phyloP scores from a whole-genome alignment of 208 protist genomes.

The Trypanosoma cruzi region DNA sequence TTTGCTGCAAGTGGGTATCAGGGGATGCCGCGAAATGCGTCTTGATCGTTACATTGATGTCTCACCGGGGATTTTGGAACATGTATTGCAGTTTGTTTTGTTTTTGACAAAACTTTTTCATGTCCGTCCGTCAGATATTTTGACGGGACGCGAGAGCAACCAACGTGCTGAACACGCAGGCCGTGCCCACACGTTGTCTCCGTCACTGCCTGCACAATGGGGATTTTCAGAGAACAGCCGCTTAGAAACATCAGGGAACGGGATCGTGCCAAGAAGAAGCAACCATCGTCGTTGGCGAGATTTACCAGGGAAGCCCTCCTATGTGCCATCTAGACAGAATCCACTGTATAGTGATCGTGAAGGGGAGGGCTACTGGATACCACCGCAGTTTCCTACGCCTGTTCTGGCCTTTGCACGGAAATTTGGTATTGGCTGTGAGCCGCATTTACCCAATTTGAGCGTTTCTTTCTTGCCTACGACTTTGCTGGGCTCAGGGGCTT shows the following conservation, averaged over 20 bases:
- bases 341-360: conserved; percentile 32
- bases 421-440: conserved; percentile 63
- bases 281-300: conserved; percentile 35
- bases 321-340: conserved; percentile 48
- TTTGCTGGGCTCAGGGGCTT: neutral
- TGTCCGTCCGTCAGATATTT: conserved; percentile 34
- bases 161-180: neutral
- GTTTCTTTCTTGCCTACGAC: neutral
- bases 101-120: conserved; percentile 33
- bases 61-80: conserved; percentile 17
- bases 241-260: neutral
- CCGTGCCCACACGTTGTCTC: neutral
- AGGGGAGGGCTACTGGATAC: conserved; percentile 22
- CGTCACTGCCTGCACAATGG: neutral
- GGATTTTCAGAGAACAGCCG: neutral
- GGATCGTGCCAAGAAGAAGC: neutral
- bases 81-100: conserved; percentile 46
- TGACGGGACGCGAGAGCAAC: conserved; percentile 28
- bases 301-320: conserved; percentile 46
- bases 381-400: conserved; percentile 59
- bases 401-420: conserved; percentile 49
- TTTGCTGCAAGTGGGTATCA: conserved; percentile 37
- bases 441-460: conserved; percentile 35
- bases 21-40: conserved; percentile 39
- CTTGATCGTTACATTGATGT: conserved; percentile 64